phyloP scores from a whole-genome alignment of 129 eudicot genomes.

The Arctium lappa region DNA sequence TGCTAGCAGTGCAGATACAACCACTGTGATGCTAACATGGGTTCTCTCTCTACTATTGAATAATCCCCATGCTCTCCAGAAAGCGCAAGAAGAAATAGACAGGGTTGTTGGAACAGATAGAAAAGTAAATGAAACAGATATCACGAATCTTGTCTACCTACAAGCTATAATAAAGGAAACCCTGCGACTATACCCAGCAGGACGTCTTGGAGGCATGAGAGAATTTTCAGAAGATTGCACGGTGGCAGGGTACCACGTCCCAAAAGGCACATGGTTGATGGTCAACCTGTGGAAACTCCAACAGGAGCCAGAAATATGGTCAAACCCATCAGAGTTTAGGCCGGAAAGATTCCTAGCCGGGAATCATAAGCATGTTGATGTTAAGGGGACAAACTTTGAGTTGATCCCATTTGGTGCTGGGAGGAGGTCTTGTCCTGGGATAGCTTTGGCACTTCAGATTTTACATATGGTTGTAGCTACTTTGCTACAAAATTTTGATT shows the following conservation, averaged over 20 bases:
- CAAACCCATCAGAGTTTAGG: constrained; percentile 20
- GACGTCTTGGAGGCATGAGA: constrained; percentile 13
- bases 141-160: constrained; percentile 24
- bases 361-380: constrained; percentile 21
- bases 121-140: constrained; percentile 22
- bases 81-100: constrained; percentile 31
- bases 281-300: constrained; percentile 27
- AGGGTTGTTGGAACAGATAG: constrained; percentile 11
- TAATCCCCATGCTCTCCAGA: constrained; percentile 20
- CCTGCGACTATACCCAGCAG: constrained; percentile 26
- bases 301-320: constrained; percentile 26
- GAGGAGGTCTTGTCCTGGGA: constrained; percentile 32
- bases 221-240: constrained; percentile 29
- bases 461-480: constrained; percentile 17
- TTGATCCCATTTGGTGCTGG: constrained; percentile 36
- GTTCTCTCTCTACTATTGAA: constrained; percentile 17
- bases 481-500: constrained; percentile 28
- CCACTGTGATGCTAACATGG: constrained; percentile 28
- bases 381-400: constrained; percentile 27
- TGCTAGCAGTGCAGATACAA: constrained; percentile 17
- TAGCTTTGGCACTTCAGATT: constrained; percentile 16
- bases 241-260: constrained; percentile 22
- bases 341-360: constrained; percentile 25
- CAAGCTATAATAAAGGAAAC: constrained; percentile 29
- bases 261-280: constrained; percentile 30